A percentile compares a stretch with the other conserved stretches of the same genome.
Conservation (phyloP, 352 stramenopile genomes). For the Albugo laibachii region DNA sequence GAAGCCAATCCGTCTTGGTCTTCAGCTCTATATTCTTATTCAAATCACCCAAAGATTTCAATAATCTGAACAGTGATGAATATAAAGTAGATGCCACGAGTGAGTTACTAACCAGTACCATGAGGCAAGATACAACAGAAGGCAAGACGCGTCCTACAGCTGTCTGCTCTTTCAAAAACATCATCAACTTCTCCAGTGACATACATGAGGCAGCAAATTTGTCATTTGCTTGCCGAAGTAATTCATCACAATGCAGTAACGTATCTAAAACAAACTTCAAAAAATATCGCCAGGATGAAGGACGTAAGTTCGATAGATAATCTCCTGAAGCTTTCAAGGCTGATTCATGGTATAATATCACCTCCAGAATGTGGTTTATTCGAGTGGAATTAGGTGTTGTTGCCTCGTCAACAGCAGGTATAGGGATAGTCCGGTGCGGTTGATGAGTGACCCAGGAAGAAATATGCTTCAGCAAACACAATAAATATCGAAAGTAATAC, state of each 20-base stretch:
- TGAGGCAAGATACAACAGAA: background rate
- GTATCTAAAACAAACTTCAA: conserved; percentile 19
- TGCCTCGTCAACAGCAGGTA: too few relatives aligned
- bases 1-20: too few relatives aligned
- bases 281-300: conserved; percentile 21
- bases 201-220: background rate
- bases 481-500: too few relatives aligned
- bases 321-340: too few relatives aligned
- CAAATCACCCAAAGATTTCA: background rate
- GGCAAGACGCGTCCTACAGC: background rate
- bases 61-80: background rate
- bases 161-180: background rate
- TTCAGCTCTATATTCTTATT: too few relatives aligned
- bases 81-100: background rate
- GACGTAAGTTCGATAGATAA: conserved; percentile 2
- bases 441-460: too few relatives aligned
- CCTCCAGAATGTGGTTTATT: too few relatives aligned
- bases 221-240: conserved; percentile 5
- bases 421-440: too few relatives aligned
- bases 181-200: background rate
- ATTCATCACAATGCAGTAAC: conserved; percentile 13
- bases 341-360: too few relatives aligned
- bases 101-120: background rate
- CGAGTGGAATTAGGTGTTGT: too few relatives aligned
- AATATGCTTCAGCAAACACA: too few relatives aligned